A percentile compares a stretch with the other conserved stretches of the same genome.
Evolutionary conservation across 2,329 filamentous ascomycete genomes (phyloP).

Genomic region (Neospermospora avenae): DNA sequence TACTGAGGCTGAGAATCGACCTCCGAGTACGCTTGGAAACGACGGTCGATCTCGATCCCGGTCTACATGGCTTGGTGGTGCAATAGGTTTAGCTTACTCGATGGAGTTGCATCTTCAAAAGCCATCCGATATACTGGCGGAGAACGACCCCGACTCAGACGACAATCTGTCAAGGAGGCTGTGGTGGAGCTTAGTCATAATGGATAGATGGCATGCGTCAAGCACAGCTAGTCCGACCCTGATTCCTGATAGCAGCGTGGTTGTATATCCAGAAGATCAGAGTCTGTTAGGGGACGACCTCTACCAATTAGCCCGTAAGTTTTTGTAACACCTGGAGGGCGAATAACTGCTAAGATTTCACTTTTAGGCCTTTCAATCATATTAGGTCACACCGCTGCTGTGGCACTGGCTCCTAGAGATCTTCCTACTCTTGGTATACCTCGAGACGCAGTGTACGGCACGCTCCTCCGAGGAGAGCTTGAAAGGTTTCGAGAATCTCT

Average conservation of each 20-base stretch:
- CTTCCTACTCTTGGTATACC: slow-evolving; percentile 42
- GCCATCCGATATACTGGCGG: slow-evolving; percentile 39
- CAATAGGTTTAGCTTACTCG: slow-evolving; percentile 62
- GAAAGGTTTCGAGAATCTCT: slow-evolving; percentile 66
- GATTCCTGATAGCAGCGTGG: slow-evolving; percentile 59
- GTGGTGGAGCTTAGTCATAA: slow-evolving; percentile 70
- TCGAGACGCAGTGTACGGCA: slow-evolving; percentile 44
- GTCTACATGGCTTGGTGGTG: slow-evolving; percentile 58
- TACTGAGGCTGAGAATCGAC: slow-evolving; percentile 59
- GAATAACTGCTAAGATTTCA: slow-evolving; percentile 8
- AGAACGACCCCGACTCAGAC: slow-evolving; percentile 55
- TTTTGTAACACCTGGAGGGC: not conserved
- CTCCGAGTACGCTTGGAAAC: slow-evolving; percentile 42
- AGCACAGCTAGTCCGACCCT: slow-evolving; percentile 60
- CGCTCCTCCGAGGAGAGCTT: slow-evolving; percentile 53
- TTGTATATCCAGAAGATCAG: slow-evolving; percentile 57
- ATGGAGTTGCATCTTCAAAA: slow-evolving; percentile 57
- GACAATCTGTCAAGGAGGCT: slow-evolving; percentile 60
- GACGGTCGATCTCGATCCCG: slow-evolving; percentile 42
- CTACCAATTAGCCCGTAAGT: slow-evolving; percentile 65
- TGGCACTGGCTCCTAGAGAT: slow-evolving; percentile 43
- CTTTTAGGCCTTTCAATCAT: slow-evolving; percentile 55
- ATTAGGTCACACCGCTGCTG: slow-evolving; percentile 51
- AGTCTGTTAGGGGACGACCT: slow-evolving; percentile 58
- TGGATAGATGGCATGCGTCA: slow-evolving; percentile 73